Base-by-base conservation (phyloP, 495 filamentous ascomycete genomes). In the Penicillium flavigenum region DNA sequence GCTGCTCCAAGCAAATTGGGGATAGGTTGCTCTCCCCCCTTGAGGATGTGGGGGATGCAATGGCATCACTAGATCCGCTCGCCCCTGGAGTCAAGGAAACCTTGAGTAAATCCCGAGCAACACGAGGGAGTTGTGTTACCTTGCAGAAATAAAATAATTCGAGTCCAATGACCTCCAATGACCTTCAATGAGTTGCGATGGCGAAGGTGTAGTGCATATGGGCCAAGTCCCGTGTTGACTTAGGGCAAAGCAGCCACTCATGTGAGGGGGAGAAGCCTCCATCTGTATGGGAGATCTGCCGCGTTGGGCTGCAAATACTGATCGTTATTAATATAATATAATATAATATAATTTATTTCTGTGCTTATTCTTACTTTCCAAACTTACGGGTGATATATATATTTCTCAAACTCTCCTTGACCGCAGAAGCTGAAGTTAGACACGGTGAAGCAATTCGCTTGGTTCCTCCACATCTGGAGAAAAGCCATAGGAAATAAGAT, bases 11-110 rank as follows among this genome's bases (percentile, higher is more conserved):
- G 12, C 16, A 17, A 39, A 17, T 38, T 50, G 47, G 5, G 10
- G 36, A 39, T 39, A 12, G 27, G 20, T 24, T 54, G 29, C 59
- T 57, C 53, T 52, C 49, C 60, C 58, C 56, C 66, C 57, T 63
- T 66, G 36, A 55, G 61, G 56, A 69, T 64, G 63, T 67, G 66
- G 66, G 66, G 66, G 61, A 62, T 58, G 57, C 51, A 58, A 3
- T 22, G 41, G 45, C 36, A 32, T 63, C 65, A 60, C 62, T 69
- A 63, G 54, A 59, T 49, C 49, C 44, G 31, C 27, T 27, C 47
- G 22, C 63, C 59, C 63, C 61, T 68, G 42, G 63, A 61, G 54
- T 60, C 27, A 58, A 55, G 42, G 42, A 34, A 36, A 38, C 4
- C 12, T 19, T 22, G 31, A 32, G 44, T 47, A 44, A 45, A 62